phyloP scores from a whole-genome alignment of 139 green algal species.

The Chlorella sp. region DNA sequence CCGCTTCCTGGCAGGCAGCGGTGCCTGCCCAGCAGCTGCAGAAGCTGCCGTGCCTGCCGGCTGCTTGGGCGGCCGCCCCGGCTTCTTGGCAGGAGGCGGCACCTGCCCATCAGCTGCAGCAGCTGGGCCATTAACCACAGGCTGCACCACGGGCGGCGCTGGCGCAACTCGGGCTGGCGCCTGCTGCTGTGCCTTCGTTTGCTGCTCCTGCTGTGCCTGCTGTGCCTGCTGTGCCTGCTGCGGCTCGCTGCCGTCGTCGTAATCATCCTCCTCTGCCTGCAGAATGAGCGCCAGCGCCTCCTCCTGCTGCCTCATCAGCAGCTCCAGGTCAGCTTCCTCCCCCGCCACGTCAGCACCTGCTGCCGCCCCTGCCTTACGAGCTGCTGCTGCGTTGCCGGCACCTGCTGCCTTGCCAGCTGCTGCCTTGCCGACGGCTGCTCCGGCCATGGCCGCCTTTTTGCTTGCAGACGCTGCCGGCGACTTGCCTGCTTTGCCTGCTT shows the following conservation, averaged over 20 bases:
- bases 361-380: neutral
- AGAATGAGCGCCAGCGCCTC: neutral
- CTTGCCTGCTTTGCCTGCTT: too few relatives aligned
- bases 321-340: neutral
- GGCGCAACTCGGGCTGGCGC: neutral
- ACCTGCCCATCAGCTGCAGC: neutral
- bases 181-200: neutral
- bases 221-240: neutral
- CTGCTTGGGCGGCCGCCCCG: neutral
- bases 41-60: neutral
- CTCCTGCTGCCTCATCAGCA: conserved; percentile 11
- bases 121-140: neutral
- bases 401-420: neutral
- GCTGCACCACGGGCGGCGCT: neutral
- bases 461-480: too few relatives aligned
- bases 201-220: neutral
- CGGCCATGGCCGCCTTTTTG: too few relatives aligned
- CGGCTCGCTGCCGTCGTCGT: neutral
- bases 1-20: neutral
- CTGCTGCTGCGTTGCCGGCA: neutral
- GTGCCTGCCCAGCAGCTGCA: neutral
- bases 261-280: neutral
- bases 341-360: neutral
- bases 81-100: neutral
- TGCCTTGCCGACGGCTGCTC: neutral